Conservation (phyloP, 148 eudicot genomes). For the Silene latifolia region DNA sequence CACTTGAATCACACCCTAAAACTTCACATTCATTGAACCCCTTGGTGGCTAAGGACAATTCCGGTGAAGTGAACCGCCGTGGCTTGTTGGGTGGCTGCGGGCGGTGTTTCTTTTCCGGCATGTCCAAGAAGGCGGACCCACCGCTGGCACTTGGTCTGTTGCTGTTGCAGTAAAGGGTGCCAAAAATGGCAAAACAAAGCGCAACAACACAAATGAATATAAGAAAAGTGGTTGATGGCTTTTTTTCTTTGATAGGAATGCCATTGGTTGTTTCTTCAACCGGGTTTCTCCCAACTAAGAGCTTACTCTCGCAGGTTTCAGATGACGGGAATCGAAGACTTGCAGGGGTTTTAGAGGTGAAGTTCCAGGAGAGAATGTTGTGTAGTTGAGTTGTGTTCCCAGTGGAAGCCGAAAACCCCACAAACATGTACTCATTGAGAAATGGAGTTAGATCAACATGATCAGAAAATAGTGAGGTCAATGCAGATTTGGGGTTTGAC, state of each 20-base stretch:
- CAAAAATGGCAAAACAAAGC: slow-evolving; percentile 35
- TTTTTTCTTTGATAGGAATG: slow-evolving; percentile 15
- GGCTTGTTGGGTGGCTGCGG: slow-evolving; percentile 67
- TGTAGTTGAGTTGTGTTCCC: slow-evolving; percentile 68
- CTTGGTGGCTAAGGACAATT: slow-evolving; percentile 51
- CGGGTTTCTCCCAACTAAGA: slow-evolving; percentile 26
- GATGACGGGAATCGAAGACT: slow-evolving; percentile 47
- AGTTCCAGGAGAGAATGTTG: slow-evolving; percentile 70
- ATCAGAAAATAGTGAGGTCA: slow-evolving; percentile 45
- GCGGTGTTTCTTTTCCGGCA: slow-evolving; percentile 40
- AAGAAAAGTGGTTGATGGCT: slow-evolving; percentile 42
- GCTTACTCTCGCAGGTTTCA: slow-evolving; percentile 49
- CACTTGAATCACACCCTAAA: slow-evolving; percentile 47
- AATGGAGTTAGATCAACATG: slow-evolving; percentile 47
- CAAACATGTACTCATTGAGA: slow-evolving; percentile 78
- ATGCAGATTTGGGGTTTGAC: slow-evolving; percentile 20
- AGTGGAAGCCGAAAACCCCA: slow-evolving; percentile 84
- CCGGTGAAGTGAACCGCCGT: slow-evolving; percentile 46
- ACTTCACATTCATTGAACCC: slow-evolving; percentile 56
- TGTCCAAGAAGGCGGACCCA: slow-evolving; percentile 14
- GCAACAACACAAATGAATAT: slow-evolving; percentile 54
- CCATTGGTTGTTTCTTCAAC: neutral
- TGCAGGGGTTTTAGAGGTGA: slow-evolving; percentile 55
- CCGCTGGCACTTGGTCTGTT: slow-evolving; percentile 22
- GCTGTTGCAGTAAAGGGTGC: slow-evolving; percentile 42